A percentile compares a stretch with the other conserved stretches of the same genome.
These are phyloP conservation scores for Trichoderma atrobrunneum DNA, from an alignment of 2,329 filamentous ascomycete genomes.

Conservation along the genomic window DNA sequence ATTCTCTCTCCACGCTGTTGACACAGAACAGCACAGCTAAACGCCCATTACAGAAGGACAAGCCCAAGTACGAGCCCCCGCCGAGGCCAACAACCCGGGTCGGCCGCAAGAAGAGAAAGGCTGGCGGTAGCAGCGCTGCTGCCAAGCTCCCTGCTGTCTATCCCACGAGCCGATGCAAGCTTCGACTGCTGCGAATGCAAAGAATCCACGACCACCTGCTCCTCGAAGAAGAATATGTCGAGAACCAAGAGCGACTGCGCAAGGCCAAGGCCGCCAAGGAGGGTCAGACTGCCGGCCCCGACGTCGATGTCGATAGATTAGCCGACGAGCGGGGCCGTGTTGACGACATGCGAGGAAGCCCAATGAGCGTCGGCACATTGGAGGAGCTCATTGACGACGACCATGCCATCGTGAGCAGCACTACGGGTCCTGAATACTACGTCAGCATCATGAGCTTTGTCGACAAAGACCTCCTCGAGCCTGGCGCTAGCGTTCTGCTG, in stretches of 20 bases:
- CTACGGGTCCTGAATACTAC: conserved; percentile 97
- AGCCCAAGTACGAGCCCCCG: conserved; percentile 99
- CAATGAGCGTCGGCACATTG: conserved; percentile 96
- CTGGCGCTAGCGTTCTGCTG: conserved; percentile 88
- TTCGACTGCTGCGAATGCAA: conserved; percentile 96
- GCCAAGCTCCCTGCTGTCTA: conserved; percentile 93
- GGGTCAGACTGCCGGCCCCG: conserved; percentile 64
- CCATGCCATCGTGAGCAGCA: conserved; percentile 96
- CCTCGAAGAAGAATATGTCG: conserved; percentile 96
- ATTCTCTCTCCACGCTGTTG: too few species aligned
- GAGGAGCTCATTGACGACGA: conserved; percentile 99
- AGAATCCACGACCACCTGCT: conserved; percentile 96
- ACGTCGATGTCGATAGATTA: conserved; percentile 74
- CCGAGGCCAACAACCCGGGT: conserved; percentile 95
- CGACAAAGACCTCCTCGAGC: conserved; percentile 96
- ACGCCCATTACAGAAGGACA: conserved; percentile 73
- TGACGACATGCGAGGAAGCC: conserved; percentile 97
- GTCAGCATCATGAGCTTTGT: conserved; percentile 99
- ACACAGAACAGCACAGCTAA: conserved; percentile 23
- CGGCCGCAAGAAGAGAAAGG: conserved; percentile 98
- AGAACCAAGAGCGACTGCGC: conserved; percentile 94
- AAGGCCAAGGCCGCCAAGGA: conserved; percentile 84
- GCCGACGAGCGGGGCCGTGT: conserved; percentile 93
- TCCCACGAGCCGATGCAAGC: conserved; percentile 95
- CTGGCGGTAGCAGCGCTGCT: conserved; percentile 85